Evolutionary conservation across 169 alveolate species (phyloP).

Genomic region (Plasmodium ovale): DNA sequence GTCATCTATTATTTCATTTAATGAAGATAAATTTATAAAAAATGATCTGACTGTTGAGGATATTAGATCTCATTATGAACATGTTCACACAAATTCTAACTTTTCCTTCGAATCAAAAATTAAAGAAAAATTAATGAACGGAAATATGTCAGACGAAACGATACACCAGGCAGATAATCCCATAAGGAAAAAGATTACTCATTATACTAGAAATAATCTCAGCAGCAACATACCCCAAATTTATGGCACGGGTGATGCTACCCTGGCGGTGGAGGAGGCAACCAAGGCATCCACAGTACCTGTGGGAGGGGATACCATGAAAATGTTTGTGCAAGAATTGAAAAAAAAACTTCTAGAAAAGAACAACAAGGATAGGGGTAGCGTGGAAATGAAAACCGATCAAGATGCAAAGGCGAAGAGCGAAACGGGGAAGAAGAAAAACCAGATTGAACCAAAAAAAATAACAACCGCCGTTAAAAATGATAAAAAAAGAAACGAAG

Average conservation of each 20-base stretch:
- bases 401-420: too few relatives aligned
- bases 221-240: not conserved
- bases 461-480: conserved; percentile 28
- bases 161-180: not conserved
- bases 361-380: too few relatives aligned
- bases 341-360: conserved; percentile 8
- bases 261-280: not conserved
- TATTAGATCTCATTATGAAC: not conserved
- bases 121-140: conserved; percentile 6
- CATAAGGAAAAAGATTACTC: not conserved
- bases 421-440: not conserved
- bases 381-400: too few relatives aligned
- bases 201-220: not conserved
- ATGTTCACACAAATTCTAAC: conserved; percentile 16
- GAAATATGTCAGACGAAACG: not conserved
- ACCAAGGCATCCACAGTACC: not conserved
- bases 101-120: conserved; percentile 57
- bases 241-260: not conserved
- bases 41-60: not conserved
- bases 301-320: not conserved
- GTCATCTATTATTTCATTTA: conserved; percentile 17
- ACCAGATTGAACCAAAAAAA: conserved; percentile 39
- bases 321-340: conserved; percentile 15
- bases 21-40: conserved; percentile 4
- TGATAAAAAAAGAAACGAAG: conserved; percentile 26